These are phyloP conservation scores for Cercospora janseana DNA, from an alignment of 2,329 filamentous ascomycete genomes.

Conservation along the genomic window DNA sequence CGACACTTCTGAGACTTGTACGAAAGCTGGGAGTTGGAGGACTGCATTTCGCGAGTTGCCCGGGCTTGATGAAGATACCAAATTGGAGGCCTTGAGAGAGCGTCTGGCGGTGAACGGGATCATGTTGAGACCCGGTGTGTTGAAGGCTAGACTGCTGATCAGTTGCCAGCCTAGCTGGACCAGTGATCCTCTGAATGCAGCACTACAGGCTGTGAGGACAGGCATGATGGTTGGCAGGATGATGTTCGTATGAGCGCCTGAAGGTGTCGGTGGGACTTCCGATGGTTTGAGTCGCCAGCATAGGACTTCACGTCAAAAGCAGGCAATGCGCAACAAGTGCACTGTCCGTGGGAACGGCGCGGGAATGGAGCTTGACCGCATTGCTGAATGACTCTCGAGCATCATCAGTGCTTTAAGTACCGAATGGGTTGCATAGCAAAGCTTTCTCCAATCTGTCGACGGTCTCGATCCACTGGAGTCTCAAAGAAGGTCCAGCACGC, in stretches of 20 bases:
- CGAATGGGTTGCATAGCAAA: too few relatives aligned
- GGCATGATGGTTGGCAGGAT: constrained; percentile 22
- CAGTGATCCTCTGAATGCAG: constrained; percentile 20
- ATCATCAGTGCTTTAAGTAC: too few relatives aligned
- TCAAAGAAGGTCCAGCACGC: too few relatives aligned
- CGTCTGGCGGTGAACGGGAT: constrained; percentile 18
- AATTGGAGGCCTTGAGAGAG: constrained; percentile 21
- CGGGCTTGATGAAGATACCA: constrained; percentile 24
- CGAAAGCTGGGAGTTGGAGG: constrained; percentile 20
- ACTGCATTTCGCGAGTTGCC: constrained; percentile 22
- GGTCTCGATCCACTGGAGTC: too few relatives aligned
- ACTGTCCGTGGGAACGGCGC: too few relatives aligned
- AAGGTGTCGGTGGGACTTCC: not conserved
- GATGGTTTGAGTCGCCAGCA: too few relatives aligned
- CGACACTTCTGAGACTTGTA: constrained; percentile 22
- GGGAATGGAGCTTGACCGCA: too few relatives aligned
- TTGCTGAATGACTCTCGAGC: too few relatives aligned
- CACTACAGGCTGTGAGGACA: constrained; percentile 22
- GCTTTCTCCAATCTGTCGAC: too few relatives aligned
- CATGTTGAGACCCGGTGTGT: constrained; percentile 13
- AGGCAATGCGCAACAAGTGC: too few relatives aligned
- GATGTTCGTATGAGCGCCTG: constrained; percentile 20
- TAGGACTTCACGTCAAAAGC: too few relatives aligned
- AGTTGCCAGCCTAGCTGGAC: constrained; percentile 18
- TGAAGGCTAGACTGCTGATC: constrained; percentile 21